These are phyloP conservation scores for Candida tunisiensis DNA, from an alignment of 1,139 yeast species.

Conservation along the genomic window DNA sequence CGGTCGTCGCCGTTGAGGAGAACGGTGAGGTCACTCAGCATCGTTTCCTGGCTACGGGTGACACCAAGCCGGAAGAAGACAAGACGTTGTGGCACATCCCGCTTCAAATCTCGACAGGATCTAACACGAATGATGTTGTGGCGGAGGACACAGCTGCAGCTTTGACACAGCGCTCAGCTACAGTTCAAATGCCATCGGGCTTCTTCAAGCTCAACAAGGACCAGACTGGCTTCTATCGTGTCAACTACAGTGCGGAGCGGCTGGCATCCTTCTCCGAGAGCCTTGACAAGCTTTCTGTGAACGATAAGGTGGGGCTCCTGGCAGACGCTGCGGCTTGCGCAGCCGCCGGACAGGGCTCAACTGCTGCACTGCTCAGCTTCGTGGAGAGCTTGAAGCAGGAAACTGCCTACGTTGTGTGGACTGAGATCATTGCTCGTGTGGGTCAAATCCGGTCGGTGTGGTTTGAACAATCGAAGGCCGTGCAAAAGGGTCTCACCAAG, in stretches of 20 bases:
- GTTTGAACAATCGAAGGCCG: slow-evolving; percentile 43
- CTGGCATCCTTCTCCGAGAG: slow-evolving; percentile 51
- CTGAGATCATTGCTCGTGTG: slow-evolving; percentile 33
- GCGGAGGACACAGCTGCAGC: slow-evolving; percentile 37
- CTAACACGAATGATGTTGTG: slow-evolving; percentile 32
- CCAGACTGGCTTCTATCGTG: slow-evolving; percentile 71
- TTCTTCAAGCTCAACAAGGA: slow-evolving; percentile 71
- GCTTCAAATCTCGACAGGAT: slow-evolving; percentile 52
- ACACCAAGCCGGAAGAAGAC: slow-evolving; percentile 57
- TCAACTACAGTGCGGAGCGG: slow-evolving; percentile 59
- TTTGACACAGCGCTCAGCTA: slow-evolving; percentile 36
- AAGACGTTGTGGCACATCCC: slow-evolving; percentile 67
- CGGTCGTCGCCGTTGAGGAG: slow-evolving; percentile 50
- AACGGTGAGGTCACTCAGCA: slow-evolving; percentile 38
- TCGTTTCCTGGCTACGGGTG: slow-evolving; percentile 67
- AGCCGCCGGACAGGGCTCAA: slow-evolving; percentile 34
- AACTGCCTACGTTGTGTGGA: slow-evolving; percentile 48
- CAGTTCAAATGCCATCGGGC: slow-evolving; percentile 26
- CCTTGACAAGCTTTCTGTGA: slow-evolving; percentile 34
- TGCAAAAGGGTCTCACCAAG: slow-evolving; percentile 37
- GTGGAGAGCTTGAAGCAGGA: slow-evolving; percentile 29
- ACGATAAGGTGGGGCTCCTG: slow-evolving; percentile 74
- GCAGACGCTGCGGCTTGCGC: slow-evolving; percentile 32
- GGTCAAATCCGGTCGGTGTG: slow-evolving; percentile 28
- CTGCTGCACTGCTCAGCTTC: slow-evolving; percentile 33